phyloP scores from a whole-genome alignment of 257 asterid species.

The Osmanthus fragrans region DNA sequence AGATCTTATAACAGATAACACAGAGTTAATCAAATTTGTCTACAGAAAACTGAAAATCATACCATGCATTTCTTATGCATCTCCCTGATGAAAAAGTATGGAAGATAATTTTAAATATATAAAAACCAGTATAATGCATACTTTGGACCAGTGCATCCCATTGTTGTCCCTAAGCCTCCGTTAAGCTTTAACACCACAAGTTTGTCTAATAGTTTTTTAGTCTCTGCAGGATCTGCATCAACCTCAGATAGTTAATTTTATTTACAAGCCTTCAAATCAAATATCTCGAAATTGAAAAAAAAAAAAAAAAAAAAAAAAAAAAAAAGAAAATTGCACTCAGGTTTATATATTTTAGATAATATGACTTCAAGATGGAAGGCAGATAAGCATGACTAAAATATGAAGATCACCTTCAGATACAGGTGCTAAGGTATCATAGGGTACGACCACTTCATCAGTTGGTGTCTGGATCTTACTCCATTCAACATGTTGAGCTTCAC shows the following conservation, averaged over 20 bases:
- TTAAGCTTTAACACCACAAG: slow-evolving; percentile 95
- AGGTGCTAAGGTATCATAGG: slow-evolving; percentile 76
- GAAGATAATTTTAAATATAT: not conserved
- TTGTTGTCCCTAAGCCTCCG: slow-evolving; percentile 99
- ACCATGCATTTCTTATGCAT: not conserved
- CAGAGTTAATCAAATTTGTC: not conserved
- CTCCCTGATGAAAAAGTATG: not conserved
- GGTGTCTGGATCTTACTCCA: slow-evolving; percentile 77
- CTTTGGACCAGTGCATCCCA: slow-evolving; percentile 99
- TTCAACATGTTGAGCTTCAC: slow-evolving; percentile 56
- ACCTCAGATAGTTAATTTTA: slow-evolving; percentile 16
- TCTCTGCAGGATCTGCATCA: slow-evolving; percentile 64
- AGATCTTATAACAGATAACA: not conserved
- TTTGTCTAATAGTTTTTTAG: slow-evolving; percentile 80
- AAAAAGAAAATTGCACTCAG: not conserved
- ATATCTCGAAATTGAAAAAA: not conserved
- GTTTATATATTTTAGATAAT: not conserved
- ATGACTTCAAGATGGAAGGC: not conserved
- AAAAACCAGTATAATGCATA: slow-evolving; percentile 30
- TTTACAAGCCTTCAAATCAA: not conserved
- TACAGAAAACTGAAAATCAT: not conserved
- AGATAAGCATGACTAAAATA: not conserved
- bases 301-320: not conserved
- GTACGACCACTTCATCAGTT: slow-evolving; percentile 75
- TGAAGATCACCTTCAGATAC: slow-evolving; percentile 69